Evolutionary conservation across 805 yeast species (phyloP).

Genomic region (Cyberlindnera euphorbiae): DNA sequence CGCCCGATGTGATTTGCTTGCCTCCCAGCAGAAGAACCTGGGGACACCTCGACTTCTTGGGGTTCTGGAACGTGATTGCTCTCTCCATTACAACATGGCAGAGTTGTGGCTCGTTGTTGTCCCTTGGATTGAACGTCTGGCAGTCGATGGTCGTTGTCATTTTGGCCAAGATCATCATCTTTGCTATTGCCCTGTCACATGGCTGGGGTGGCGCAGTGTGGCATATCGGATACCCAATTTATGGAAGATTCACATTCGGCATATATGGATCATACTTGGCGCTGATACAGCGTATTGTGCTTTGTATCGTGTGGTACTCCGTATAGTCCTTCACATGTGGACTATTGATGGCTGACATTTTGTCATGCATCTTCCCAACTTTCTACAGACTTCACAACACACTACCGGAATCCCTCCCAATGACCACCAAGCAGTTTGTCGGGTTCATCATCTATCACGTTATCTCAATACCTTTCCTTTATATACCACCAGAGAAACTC

Average conservation of each 20-base stretch:
- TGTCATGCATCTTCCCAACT: slow-evolving; percentile 34
- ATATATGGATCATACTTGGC: slow-evolving; percentile 40
- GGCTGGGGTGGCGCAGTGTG: slow-evolving; percentile 45
- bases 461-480: slow-evolving; percentile 26
- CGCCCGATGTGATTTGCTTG: slow-evolving; percentile 40
- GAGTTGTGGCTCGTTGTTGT: slow-evolving; percentile 37
- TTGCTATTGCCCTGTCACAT: slow-evolving; percentile 36
- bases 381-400: slow-evolving; percentile 37
- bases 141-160: slow-evolving; percentile 40
- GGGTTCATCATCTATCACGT: slow-evolving; percentile 38
- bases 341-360: slow-evolving; percentile 33
- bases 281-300: slow-evolving; percentile 38
- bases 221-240: slow-evolving; percentile 46
- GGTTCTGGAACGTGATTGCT: slow-evolving; percentile 39
- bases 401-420: slow-evolving; percentile 33
- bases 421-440: slow-evolving; percentile 38
- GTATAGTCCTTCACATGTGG: slow-evolving; percentile 45
- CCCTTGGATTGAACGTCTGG: slow-evolving; percentile 40
- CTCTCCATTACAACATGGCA: slow-evolving; percentile 38
- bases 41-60: slow-evolving; percentile 38
- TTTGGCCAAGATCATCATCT: slow-evolving; percentile 37
- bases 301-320: slow-evolving; percentile 44
- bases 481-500: slow-evolving; percentile 30
- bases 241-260: slow-evolving; percentile 42
- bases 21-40: slow-evolving; percentile 43